Base-by-base conservation (phyloP, 306 rosid genomes). In the Vigna reflexopilosa region DNA sequence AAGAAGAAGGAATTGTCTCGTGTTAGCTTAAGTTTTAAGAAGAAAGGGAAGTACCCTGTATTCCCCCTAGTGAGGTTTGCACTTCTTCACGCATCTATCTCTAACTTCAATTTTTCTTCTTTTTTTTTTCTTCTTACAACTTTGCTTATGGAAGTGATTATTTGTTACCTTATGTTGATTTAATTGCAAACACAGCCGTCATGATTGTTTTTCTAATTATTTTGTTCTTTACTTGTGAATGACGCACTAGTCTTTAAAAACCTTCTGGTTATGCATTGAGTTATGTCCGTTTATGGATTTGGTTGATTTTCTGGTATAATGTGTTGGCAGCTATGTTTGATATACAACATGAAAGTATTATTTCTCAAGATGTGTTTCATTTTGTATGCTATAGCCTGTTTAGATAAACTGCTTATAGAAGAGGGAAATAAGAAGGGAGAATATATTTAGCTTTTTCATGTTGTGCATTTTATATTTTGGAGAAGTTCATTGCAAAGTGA, bases 21-120 rank as follows among this genome's bases (percentile, higher is more conserved):
- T 67, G 88, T 97, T 59, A 88, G 83, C 87, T 78, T 92, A 89
- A 90, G 88, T 72, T 92, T 93, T 5, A 91, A 88, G 85, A 89
- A 89, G 92, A 93, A 89, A 83, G 98, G 87, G 9, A 95, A 95
- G 82, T 95, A 93, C 79, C 84, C 87, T 12, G 93, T 89, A 50
- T 95, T 97, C 52, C 93, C 97, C 67, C 88, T 95, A 0, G 89
- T 93, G 2, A 89, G 99, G 99, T 89, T 77, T 78, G 16, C 52
- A 42, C n/a, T 38, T 38, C 58, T 48, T 55, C 62, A n/a, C 24
- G 67, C 61, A 11, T 20, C 38, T 42, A 0, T 73, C 42, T 55
- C 50, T 62, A 38, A 52, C 51, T 67, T 47, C n/a, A 20, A 26
- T 67, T 51, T 20, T 65, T 9, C 14, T 3, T 36, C 17, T 50